These are phyloP conservation scores for Pseudocercospora fijiensis DNA, from an alignment of 2,329 filamentous ascomycete genomes.

Conservation along the genomic window DNA sequence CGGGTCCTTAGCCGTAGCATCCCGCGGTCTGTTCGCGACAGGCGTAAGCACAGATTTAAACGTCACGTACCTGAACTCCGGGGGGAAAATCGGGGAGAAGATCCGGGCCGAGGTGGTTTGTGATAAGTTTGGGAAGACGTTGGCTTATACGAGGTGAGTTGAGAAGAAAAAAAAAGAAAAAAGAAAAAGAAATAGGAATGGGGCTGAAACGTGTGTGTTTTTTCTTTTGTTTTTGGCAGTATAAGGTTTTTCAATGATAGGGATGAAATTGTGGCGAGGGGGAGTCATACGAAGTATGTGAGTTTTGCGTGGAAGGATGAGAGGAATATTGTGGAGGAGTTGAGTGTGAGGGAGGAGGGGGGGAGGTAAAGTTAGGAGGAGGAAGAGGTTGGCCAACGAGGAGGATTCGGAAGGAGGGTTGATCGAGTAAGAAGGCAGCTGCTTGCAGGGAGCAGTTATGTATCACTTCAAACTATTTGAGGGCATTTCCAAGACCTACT, in stretches of 20 bases:
- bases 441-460: too few relatives aligned
- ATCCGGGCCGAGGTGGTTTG: constrained; percentile 57
- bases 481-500: too few relatives aligned
- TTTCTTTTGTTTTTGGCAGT: too few relatives aligned
- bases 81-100: constrained; percentile 61
- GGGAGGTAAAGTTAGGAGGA: too few relatives aligned
- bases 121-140: constrained; percentile 52
- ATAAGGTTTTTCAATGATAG: constrained; percentile 61
- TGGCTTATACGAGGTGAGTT: constrained; percentile 3
- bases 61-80: constrained; percentile 64
- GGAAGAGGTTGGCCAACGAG: too few relatives aligned
- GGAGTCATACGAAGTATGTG: constrained; percentile 64
- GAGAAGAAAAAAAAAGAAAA: too few relatives aligned
- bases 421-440: too few relatives aligned
- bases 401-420: too few relatives aligned
- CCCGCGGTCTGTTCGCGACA: constrained; percentile 62
- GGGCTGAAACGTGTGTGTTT: too few relatives aligned
- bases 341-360: constrained; percentile 42
- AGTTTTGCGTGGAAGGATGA: constrained; percentile 61
- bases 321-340: constrained; percentile 60
- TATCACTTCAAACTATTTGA: too few relatives aligned
- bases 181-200: too few relatives aligned
- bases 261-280: constrained; percentile 61
- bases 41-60: constrained; percentile 67
- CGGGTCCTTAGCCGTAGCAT: constrained; percentile 65